phyloP scores from a whole-genome alignment of 1,284 basidiomycete genomes.

The Xerocomus minutiporus region DNA sequence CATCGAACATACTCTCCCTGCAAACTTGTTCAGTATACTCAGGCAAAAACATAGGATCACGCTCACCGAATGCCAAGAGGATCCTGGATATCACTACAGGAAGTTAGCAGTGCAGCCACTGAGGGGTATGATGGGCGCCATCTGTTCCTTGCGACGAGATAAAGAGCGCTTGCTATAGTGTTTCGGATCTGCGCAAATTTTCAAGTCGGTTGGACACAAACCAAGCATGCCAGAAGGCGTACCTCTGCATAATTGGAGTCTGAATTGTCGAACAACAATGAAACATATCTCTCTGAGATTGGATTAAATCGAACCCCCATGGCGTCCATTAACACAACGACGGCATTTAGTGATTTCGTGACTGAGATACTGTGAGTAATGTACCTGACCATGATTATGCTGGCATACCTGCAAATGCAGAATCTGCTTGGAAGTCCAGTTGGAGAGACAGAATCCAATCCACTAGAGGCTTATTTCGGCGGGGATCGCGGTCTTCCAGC shows the following conservation, averaged over 20 bases:
- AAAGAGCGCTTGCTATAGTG: slow-evolving; percentile 67
- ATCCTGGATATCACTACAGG: slow-evolving; percentile 58
- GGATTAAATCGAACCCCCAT: slow-evolving; percentile 62
- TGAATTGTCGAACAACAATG: slow-evolving; percentile 70
- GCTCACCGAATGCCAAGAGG: slow-evolving; percentile 60
- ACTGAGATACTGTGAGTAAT: slow-evolving; percentile 40
- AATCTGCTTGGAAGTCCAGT: slow-evolving; percentile 77
- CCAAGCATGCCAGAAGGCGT: slow-evolving; percentile 13
- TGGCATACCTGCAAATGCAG: slow-evolving; percentile 66
- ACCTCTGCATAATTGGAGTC: slow-evolving; percentile 85
- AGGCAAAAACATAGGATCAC: neutral
- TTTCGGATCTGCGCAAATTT: slow-evolving; percentile 54
- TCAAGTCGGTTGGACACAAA: slow-evolving; percentile 5
- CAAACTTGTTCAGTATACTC: slow-evolving; percentile 5
- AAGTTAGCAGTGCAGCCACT: slow-evolving; percentile 57
- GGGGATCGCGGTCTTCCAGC: slow-evolving; percentile 75
- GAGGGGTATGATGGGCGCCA: slow-evolving; percentile 78
- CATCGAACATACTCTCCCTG: slow-evolving; percentile 57
- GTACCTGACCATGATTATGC: neutral
- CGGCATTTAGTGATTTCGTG: slow-evolving; percentile 61
- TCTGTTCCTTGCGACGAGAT: slow-evolving; percentile 55
- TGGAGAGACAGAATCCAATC: slow-evolving; percentile 77
- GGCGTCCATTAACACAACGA: slow-evolving; percentile 56
- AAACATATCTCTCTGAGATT: slow-evolving; percentile 63
- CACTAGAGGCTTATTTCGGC: slow-evolving; percentile 73